These are phyloP conservation scores for Jamesozyma rosinii DNA, from an alignment of 805 yeast genomes.

Conservation along the genomic window DNA sequence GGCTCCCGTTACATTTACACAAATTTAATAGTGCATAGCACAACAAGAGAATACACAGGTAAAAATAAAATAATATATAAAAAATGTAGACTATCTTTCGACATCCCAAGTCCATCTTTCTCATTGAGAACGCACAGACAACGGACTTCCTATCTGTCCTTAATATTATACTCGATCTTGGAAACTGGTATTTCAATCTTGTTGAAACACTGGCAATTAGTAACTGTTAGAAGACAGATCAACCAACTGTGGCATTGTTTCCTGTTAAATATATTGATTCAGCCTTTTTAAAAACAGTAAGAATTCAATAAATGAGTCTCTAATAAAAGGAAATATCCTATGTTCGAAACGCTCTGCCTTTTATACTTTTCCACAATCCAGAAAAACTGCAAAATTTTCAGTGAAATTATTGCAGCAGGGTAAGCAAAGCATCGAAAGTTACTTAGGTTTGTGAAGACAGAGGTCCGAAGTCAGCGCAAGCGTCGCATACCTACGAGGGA, in stretches of 20 bases:
- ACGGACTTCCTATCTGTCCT: conserved; percentile 34
- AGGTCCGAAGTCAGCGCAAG: no score
- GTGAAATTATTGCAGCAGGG: neutral
- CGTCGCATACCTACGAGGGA: no score
- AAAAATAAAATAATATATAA: neutral
- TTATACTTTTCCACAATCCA: neutral
- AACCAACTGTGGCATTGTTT: conserved; percentile 35
- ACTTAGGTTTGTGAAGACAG: neutral
- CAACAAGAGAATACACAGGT: neutral
- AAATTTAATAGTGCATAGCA: no score
- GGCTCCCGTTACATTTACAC: no score
- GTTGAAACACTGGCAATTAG: conserved; percentile 33
- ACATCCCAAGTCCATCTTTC: conserved; percentile 32
- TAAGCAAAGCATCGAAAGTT: neutral
- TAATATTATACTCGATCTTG: conserved; percentile 23
- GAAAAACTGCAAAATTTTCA: neutral
- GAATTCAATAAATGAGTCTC: neutral
- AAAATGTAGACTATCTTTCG: conserved; percentile 32
- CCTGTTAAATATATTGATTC: conserved; percentile 31
- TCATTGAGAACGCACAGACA: conserved; percentile 25
- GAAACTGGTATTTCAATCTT: conserved; percentile 30
- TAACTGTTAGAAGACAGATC: conserved; percentile 30
- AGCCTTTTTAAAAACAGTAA: conserved; percentile 13
- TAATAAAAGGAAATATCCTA: neutral
- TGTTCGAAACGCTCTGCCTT: neutral